Base-by-base conservation (phyloP, 257 asterid genomes). In the Henckelia pumila region DNA sequence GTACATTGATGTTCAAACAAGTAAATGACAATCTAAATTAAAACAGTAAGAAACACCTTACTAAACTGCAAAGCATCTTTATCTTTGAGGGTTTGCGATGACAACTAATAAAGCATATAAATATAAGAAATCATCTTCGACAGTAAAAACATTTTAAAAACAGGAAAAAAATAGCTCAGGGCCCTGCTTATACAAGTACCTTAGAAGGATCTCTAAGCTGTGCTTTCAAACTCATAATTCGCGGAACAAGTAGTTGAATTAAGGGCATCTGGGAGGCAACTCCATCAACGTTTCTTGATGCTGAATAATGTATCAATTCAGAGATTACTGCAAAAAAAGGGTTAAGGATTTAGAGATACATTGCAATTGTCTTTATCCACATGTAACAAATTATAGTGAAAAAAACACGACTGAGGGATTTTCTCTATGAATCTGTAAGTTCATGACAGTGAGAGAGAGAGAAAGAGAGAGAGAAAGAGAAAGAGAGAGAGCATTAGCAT, bases 191-290 rank as follows among this genome's bases (percentile, higher is more conserved):
- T 69, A 69, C 29, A 52, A 71, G 50, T 84, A 94, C 99, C 99
- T 94, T 88, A 53, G 91, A 83, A 76, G 95, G 80, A 83, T 91
- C 99, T 84, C 92, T 84, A 68, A 94, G 93, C 74, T 83, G 96
- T 69, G 86, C 73, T 77, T 91, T 88, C 74, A 91, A 78, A 82
- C 72, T 84, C 96, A 94, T 94, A 74, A 94, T 87, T 71, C 72
- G 89, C 29, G 99, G 97, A 73, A 94, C 99, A 78, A 94, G 80
- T 66, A 80, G 88, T 84, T 88, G 97, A 75, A 94, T 91, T 71
- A 94, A 80, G 67, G 97, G 96, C 90, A 94, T 77, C 78, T 87
- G 96, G 63, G 89, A 71, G 58, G 95, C 77, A 83, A 85, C 91
- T 77, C 69, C 88, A 57, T 82, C 87, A 29, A 80, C 73, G 80